These are phyloP conservation scores for Leccinum obscurum DNA, from an alignment of 768 basidiomycete genomes.

Conservation along the genomic window DNA sequence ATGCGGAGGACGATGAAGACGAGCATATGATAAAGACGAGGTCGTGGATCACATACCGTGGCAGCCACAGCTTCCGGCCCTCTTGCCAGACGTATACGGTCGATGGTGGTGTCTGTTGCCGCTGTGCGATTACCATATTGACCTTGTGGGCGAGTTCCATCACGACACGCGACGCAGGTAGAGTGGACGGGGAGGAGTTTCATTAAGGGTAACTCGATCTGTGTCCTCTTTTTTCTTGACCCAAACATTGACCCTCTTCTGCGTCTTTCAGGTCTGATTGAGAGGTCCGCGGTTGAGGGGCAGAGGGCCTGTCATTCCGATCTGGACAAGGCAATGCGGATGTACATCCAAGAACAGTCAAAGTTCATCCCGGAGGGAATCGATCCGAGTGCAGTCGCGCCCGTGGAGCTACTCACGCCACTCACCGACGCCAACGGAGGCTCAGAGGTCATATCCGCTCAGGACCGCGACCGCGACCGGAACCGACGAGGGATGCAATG, in stretches of 20 bases:
- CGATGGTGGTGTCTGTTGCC: slow-evolving; percentile 53
- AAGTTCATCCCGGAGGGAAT: slow-evolving; percentile 89
- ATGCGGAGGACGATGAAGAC: slow-evolving; percentile 41
- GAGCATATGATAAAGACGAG: slow-evolving; percentile 17
- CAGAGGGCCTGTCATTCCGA: slow-evolving; percentile 86
- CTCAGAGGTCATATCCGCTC: slow-evolving; percentile 7
- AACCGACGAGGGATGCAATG: slow-evolving; percentile 77
- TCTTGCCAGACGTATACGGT: slow-evolving; percentile 43
- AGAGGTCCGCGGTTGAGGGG: slow-evolving; percentile 86
- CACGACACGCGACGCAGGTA: slow-evolving; percentile 75
- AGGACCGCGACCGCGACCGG: slow-evolving; percentile 60
- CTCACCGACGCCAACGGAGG: slow-evolving; percentile 16
- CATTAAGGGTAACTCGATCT: slow-evolving; percentile 69
- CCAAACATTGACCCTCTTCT: slow-evolving; percentile 2
- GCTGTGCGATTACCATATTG: slow-evolving; percentile 45
- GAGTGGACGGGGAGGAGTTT: slow-evolving; percentile 98
- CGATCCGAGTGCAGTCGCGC: slow-evolving; percentile 56
- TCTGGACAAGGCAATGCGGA: slow-evolving; percentile 80
- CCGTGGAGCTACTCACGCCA: slow-evolving; percentile 39
- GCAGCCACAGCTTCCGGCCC: slow-evolving; percentile 38
- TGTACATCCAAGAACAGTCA: slow-evolving; percentile 82
- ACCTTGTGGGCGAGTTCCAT: slow-evolving; percentile 84
- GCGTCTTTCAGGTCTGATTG: slow-evolving; percentile 75
- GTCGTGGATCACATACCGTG: slow-evolving; percentile 37
- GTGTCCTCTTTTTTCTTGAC: not conserved